These are phyloP conservation scores for Arthroderma sp. DNA, from an alignment of 2,329 filamentous ascomycete genomes.

Conservation along the genomic window DNA sequence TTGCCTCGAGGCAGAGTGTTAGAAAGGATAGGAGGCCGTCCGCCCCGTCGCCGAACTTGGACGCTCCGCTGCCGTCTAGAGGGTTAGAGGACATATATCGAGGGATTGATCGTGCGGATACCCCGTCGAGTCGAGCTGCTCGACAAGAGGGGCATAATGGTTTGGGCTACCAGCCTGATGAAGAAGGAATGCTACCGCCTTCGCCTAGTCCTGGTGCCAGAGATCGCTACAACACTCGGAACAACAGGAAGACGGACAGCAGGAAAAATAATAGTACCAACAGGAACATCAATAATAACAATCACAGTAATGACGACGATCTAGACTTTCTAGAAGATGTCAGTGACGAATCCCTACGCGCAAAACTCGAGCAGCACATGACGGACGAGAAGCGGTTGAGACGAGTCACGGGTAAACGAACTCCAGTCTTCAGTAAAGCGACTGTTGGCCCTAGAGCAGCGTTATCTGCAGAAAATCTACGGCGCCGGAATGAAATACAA, in stretches of 20 bases:
- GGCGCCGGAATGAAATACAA: conserved; percentile 21
- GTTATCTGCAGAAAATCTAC: conserved; percentile 26
- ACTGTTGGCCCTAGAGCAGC: conserved; percentile 18
- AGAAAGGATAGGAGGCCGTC: conserved; percentile 13
- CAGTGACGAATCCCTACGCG: conserved; percentile 22
- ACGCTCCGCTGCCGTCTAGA: conserved; percentile 23
- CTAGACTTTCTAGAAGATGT: conserved; percentile 23
- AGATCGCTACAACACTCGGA: conserved; percentile 3
- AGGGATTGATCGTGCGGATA: conserved; percentile 26
- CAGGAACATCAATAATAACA: not conserved
- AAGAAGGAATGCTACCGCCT: conserved; percentile 12
- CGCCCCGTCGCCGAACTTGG: conserved; percentile 20
- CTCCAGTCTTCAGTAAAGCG: conserved; percentile 29
- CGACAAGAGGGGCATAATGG: conserved; percentile 17
- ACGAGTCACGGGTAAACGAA: conserved; percentile 25
- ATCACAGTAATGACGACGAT: conserved; percentile 15
- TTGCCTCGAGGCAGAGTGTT: conserved; percentile 15
- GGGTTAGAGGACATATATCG: conserved; percentile 28
- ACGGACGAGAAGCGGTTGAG: conserved; percentile 28
- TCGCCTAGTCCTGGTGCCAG: conserved; percentile 16
- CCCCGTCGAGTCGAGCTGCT: conserved; percentile 21
- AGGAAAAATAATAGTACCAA: too few species aligned
- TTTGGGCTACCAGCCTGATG: conserved; percentile 4
- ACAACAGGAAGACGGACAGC: too few species aligned
- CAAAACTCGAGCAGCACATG: conserved; percentile 22